These are phyloP conservation scores for Lasiodiplodia sp. DNA, from an alignment of 2,329 filamentous ascomycete species.

Conservation along the genomic window DNA sequence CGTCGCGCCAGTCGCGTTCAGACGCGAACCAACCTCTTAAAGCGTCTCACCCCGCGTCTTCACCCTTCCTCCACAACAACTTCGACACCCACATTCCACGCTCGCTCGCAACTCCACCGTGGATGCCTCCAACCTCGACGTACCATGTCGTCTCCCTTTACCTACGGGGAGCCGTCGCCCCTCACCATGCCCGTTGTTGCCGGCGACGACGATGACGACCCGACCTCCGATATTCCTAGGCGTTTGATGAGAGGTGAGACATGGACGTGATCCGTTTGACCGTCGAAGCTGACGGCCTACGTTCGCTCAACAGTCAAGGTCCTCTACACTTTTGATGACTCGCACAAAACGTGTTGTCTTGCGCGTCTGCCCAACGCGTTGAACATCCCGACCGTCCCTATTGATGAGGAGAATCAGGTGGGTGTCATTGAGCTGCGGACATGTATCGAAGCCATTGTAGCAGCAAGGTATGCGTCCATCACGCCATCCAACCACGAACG, in stretches of 20 bases:
- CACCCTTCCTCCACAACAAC: slow-evolving; percentile 27
- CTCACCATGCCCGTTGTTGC: slow-evolving; percentile 36
- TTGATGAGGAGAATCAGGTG: slow-evolving; percentile 82
- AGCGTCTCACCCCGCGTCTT: slow-evolving; percentile 17
- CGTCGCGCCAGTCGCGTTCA: slow-evolving; percentile 22
- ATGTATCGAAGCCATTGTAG: slow-evolving; percentile 82
- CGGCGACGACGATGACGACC: slow-evolving; percentile 39
- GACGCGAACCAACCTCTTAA: slow-evolving; percentile 27
- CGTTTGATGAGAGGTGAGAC: slow-evolving; percentile 56
- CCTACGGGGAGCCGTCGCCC: slow-evolving; percentile 36
- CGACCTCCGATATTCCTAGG: slow-evolving; percentile 44
- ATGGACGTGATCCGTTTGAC: slow-evolving; percentile 27
- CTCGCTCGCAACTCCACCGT: slow-evolving; percentile 7
- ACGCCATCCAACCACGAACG: slow-evolving; percentile 7
- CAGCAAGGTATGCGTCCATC: slow-evolving; percentile 59
- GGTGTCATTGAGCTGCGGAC: slow-evolving; percentile 87
- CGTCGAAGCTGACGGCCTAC: neutral
- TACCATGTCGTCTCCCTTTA: slow-evolving; percentile 45
- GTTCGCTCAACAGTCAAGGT: slow-evolving; percentile 79
- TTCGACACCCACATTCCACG: neutral
- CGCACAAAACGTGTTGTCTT: slow-evolving; percentile 86
- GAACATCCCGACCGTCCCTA: slow-evolving; percentile 77
- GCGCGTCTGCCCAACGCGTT: slow-evolving; percentile 83
- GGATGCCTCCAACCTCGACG: slow-evolving; percentile 34
- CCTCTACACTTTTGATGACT: slow-evolving; percentile 92